Base-by-base conservation (phyloP, 768 basidiomycete species). In the Kwoniella europaea region DNA sequence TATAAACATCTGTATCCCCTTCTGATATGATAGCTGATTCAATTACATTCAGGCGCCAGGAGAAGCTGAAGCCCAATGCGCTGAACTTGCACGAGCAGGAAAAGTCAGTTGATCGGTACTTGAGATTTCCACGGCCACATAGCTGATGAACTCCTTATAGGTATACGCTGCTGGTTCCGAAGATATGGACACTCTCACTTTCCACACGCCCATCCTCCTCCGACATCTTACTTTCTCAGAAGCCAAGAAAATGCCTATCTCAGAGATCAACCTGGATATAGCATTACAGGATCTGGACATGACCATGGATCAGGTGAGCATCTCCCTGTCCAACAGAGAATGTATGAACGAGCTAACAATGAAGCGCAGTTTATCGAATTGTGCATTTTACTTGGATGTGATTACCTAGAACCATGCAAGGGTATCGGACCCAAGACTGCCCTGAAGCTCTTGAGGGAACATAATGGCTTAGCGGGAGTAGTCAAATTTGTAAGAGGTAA, bases 141-240 rank as follows among this genome's bases (percentile, higher is more conserved):
- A 16, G 54, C 15, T 68, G 41, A 68, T 29, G 4, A 13, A n/a
- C 15, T 24, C 24, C 7, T 29, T 4, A 27, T 59, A 94, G 92
- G 93, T 98, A 29, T 98, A 93, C 82, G 97, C 93, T 1, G 95
- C 97, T 9, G 97, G 97, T 15, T 97, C 95, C 0, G 97, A 98
- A 84, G 97, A 99, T 84, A 99, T 99, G 97, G 97, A 99, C 79
- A 99, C 97, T 9, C 89, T 99, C 22, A 99, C 97, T 0, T 99
- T 99, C 86, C 88, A 89, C 74, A 86, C 96, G 0, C 96, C 97
- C 1, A 90, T 96, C 55, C 87, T 99, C 10, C 91, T 92, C 76
- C 92, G 97, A 35, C 97, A 98, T 84, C 88, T 99, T 69, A 98
- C 97, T 13, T 98, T 98, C 86, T 94, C 93, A 13, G 97, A 99